Base-by-base conservation (phyloP, 257 asterid genomes). In the Nicotiana noctiflora region DNA sequence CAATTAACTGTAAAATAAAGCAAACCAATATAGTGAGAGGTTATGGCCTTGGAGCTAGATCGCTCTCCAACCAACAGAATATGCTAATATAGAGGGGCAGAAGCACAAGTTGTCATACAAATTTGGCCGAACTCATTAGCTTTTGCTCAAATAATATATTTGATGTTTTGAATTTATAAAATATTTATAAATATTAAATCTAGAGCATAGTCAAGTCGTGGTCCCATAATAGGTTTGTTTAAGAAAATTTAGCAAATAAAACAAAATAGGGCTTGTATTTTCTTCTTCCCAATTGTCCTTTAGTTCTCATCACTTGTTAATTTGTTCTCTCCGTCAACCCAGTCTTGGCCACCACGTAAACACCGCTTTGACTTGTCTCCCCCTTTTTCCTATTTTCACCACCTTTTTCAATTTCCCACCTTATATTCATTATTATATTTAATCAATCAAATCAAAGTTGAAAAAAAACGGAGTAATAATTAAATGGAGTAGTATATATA, bases 261-360 rank as follows among this genome's bases (percentile, higher is more conserved):
- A 40, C 55, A 40, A 68, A 40, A 68, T 11, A 19, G 12, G 32
- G 40, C 32, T 68, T 19, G 1, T 40, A 68, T 10, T 19, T n/a
- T 17, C 32, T 37, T 34, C 8, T 32, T 67, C 52, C 76, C 5
- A n/a, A 10, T 3, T 59, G 14, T 55, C 61, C n/a, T 51, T 0
- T 10, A 12, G 55, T 17, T 8, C 4, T 5, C 19, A 14, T 53
- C 59, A 53, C 19, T 53, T 53, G n/a, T 53, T 49, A 17, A 5
- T 10, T 76, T 21, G 62, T 4, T 76, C 25, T 64, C 79, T 79
- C 81, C 83, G 82, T 82, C 80, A 68, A 51, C 34, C 3, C 59
- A 83, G 59, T 61, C 88, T 86, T 86, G 90, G 68, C 61, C 82
- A 62, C 88, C 86, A 82, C 90, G 88, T 80, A 74, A 34, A 81